Conservation (phyloP, 2,329 filamentous ascomycete genomes). For the Neoascochyta sp. region DNA sequence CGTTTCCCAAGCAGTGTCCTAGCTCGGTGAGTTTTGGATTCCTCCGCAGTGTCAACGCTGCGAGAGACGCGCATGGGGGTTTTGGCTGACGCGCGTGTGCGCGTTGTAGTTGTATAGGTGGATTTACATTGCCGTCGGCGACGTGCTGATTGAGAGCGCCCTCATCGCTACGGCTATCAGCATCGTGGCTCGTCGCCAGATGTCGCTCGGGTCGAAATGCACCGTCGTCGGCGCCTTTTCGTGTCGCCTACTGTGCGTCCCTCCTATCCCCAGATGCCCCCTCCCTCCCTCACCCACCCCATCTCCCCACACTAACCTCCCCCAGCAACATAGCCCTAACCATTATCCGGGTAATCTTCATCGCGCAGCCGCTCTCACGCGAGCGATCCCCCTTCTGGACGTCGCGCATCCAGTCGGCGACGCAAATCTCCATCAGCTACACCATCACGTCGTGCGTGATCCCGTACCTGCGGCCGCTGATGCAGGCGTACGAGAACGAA, state of each 20-base stretch:
- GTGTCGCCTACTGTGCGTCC: conserved; percentile 5
- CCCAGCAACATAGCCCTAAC: conserved; percentile 4
- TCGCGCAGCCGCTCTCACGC: background rate
- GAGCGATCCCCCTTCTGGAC: conserved; percentile 1
- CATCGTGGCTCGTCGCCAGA: conserved; percentile 9
- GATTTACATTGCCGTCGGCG: conserved; percentile 9
- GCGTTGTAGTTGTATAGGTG: conserved; percentile 8
- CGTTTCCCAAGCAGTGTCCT: too few relatives aligned
- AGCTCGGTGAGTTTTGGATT: too few relatives aligned
- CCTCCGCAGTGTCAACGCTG: too few relatives aligned
- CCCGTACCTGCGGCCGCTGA: conserved; percentile 10
- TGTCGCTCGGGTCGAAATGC: conserved; percentile 5
- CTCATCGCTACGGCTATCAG: conserved; percentile 8
- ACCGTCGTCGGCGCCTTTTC: conserved; percentile 14
- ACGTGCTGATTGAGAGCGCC: conserved; percentile 10
- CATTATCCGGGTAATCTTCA: conserved; percentile 2
- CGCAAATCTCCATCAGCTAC: conserved; percentile 9
- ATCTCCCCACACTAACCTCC: background rate
- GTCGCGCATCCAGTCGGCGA: conserved; percentile 3
- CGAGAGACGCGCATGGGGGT: background rate
- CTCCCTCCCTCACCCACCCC: background rate
- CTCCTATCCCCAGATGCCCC: too few relatives aligned
- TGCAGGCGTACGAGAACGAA: conserved; percentile 9
- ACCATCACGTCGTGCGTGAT: conserved; percentile 10
- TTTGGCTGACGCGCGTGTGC: too few relatives aligned